Conservation (phyloP, 495 filamentous ascomycete species). For the Cercophora scortea region DNA sequence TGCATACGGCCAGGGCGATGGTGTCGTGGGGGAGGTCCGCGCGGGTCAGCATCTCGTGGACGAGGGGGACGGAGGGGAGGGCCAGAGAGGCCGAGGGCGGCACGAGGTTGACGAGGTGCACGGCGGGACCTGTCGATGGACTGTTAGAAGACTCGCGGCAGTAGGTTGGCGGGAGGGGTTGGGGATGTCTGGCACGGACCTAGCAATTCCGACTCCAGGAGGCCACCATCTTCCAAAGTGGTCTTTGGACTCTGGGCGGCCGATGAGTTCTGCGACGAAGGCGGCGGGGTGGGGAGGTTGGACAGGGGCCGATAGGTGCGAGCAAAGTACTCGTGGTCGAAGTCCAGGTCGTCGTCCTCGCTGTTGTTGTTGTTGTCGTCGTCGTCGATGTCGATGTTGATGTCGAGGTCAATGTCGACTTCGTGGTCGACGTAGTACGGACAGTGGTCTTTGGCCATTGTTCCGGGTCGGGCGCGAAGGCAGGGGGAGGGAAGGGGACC, state of each 20-base stretch:
- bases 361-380: slow-evolving; percentile 22
- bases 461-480: neutral
- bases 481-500: neutral
- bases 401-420: slow-evolving; percentile 42
- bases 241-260: slow-evolving; percentile 30
- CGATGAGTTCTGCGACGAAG: slow-evolving; percentile 36
- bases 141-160: neutral
- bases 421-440: slow-evolving; percentile 19
- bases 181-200: slow-evolving; percentile 26
- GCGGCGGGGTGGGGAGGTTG: slow-evolving; percentile 53
- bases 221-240: slow-evolving; percentile 34
- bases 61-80: slow-evolving; percentile 37
- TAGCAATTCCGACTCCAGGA: slow-evolving; percentile 32
- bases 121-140: slow-evolving; percentile 37
- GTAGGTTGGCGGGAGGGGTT: neutral
- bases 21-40: slow-evolving; percentile 41
- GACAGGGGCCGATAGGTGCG: slow-evolving; percentile 52
- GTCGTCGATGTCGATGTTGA: neutral
- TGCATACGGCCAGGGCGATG: slow-evolving; percentile 45
- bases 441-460: slow-evolving; percentile 10
- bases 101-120: slow-evolving; percentile 48
- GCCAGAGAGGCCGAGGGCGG: slow-evolving; percentile 45
- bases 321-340: slow-evolving; percentile 47
- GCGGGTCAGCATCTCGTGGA: slow-evolving; percentile 44
- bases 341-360: slow-evolving; percentile 39